Conservation (phyloP, 2,329 filamentous ascomycete genomes). For the Zymoseptoria tritici region DNA sequence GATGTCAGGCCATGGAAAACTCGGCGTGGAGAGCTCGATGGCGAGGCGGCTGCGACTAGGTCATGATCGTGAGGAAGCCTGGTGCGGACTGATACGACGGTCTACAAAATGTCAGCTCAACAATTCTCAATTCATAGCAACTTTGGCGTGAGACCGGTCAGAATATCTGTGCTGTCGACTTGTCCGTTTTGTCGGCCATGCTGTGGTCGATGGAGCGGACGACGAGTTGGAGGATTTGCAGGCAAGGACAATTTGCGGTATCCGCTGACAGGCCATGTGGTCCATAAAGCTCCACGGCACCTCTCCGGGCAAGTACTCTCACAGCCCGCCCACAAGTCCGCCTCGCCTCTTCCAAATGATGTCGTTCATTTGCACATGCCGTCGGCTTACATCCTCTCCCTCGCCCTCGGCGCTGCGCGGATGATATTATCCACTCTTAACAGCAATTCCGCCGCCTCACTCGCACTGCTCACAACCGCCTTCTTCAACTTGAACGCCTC, state of each 20-base stretch:
- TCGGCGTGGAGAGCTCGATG: too few relatives aligned
- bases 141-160: too few relatives aligned
- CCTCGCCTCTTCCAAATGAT: not conserved
- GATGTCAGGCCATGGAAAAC: too few relatives aligned
- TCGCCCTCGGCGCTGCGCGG: slow-evolving; percentile 75
- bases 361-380: not conserved
- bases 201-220: too few relatives aligned
- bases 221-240: too few relatives aligned
- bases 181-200: too few relatives aligned
- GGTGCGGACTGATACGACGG: too few relatives aligned
- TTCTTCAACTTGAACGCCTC: slow-evolving; percentile 98
- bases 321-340: not conserved
- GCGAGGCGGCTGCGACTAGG: too few relatives aligned
- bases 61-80: too few relatives aligned
- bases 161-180: too few relatives aligned
- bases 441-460: slow-evolving; percentile 91
- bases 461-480: slow-evolving; percentile 93
- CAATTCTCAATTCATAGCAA: too few relatives aligned
- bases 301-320: not conserved
- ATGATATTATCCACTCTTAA: slow-evolving; percentile 97
- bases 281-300: not conserved
- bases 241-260: not conserved
- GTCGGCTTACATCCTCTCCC: slow-evolving; percentile 60
- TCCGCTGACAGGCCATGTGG: not conserved
- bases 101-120: too few relatives aligned